A percentile compares a stretch with the other conserved stretches of the same genome.
Evolutionary conservation across 2,329 filamentous ascomycete genomes (phyloP).

Genomic region (Trichoderma pleuroti): DNA sequence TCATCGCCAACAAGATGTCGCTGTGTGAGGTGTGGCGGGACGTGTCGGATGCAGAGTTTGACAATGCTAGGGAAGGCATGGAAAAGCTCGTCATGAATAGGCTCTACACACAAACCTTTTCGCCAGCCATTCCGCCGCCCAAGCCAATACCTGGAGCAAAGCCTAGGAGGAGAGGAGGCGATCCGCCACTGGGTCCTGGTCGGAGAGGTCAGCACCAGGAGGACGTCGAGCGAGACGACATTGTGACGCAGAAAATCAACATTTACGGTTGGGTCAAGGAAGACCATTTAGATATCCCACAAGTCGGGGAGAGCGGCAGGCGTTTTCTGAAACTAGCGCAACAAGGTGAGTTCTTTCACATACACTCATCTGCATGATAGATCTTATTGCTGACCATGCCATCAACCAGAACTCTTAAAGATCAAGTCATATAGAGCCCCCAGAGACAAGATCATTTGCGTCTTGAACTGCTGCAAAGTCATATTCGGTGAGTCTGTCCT

Average conservation of each 20-base stretch:
- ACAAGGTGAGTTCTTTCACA: conserved; percentile 55
- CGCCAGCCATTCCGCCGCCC: conserved; percentile 81
- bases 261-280: conserved; percentile 96
- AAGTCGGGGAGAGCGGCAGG: conserved; percentile 78
- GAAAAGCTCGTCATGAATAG: conserved; percentile 99
- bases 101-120: conserved; percentile 93
- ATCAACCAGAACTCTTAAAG: conserved; percentile 72
- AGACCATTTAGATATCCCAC: conserved; percentile 87
- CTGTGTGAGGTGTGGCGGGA: conserved; percentile 95
- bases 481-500: conserved; percentile 72
- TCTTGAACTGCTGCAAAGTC: conserved; percentile 98
- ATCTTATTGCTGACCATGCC: background rate
- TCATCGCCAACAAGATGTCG: conserved; percentile 98
- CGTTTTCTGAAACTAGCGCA: conserved; percentile 87
- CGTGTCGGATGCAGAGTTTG: conserved; percentile 93
- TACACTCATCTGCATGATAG: conserved; percentile 14
- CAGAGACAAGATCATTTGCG: conserved; percentile 96
- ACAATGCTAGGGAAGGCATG: conserved; percentile 98
- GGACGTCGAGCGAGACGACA: conserved; percentile 92
- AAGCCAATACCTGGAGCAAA: conserved; percentile 68
- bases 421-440: conserved; percentile 97
- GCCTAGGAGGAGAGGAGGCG: conserved; percentile 64
- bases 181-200: conserved; percentile 72
- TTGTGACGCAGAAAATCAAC: conserved; percentile 92
- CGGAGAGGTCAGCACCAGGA: conserved; percentile 93